Base-by-base conservation (phyloP, 768 basidiomycete species). In the Tephrocybe sp. region DNA sequence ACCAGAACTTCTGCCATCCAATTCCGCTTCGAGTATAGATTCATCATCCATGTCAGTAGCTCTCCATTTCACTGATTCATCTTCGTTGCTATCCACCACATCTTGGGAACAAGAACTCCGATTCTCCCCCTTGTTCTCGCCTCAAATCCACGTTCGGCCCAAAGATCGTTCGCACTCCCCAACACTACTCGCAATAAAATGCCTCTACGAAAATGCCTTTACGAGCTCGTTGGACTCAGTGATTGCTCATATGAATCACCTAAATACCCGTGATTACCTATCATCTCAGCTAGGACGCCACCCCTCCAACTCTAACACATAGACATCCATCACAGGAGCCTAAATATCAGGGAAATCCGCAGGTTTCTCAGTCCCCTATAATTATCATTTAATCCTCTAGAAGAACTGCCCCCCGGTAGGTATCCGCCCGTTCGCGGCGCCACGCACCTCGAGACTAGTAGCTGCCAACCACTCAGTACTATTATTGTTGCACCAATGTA, bases 151-250 rank as follows among this genome's bases (percentile, higher is more conserved):
- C 88, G 1, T 90, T 89, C 58, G 83, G 84, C 1, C 60, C 79
- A n/a, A 79, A 71, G 48, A 84, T 87, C 62, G 72, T 89, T 30
- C 83, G 87, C 42, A 86, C 82, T 3, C 87, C 87, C 1, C 73
- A 75, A 5, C 77, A 88, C 60, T 89, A 63, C 12, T 5, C 48
- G 57, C 35, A 61, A 55, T 1, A 59, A 43, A 42, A 39, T 23
- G 39, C 62, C 35, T 45, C 60, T 39, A n/a, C n/a, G n/a, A n/a
- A n/a, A n/a, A n/a, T n/a, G n/a, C n/a, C n/a, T n/a, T n/a, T n/a
- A 59, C 61, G 8, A 44, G 55, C 10, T 51, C 59, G 3, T 57
- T 62, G 16, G 68, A 66, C 39, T 58, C 67, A 10, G 58, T 70
- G 5, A 44, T 61, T 26, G 45, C 48, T 8, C 59, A 61, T 10